These are phyloP conservation scores for Cinnamomum chago DNA, from an alignment of 164 flowering plant genomes.

Conservation along the genomic window DNA sequence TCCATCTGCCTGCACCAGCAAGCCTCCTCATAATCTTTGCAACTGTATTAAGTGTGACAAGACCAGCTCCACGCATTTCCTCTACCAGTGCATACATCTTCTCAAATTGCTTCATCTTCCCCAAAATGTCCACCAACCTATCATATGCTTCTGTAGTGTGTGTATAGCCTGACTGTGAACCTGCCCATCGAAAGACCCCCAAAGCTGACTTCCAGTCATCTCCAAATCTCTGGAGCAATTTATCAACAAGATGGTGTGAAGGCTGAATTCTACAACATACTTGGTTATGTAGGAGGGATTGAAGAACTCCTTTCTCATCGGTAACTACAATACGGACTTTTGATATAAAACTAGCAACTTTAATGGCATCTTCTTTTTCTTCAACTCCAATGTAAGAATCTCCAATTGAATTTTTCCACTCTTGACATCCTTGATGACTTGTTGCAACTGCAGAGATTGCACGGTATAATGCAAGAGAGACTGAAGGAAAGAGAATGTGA, in stretches of 20 bases:
- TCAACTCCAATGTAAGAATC: conserved; percentile 26
- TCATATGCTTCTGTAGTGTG: conserved; percentile 48
- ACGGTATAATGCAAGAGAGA: conserved; percentile 9
- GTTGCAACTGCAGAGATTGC: conserved; percentile 2
- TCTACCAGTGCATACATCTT: conserved; percentile 47
- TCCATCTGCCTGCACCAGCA: conserved; percentile 69
- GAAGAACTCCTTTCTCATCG: conserved; percentile 41
- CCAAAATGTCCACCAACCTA: conserved; percentile 66
- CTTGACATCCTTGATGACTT: conserved; percentile 8
- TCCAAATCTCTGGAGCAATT: conserved; percentile 50
- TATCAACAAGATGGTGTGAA: conserved; percentile 32
- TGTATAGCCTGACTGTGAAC: conserved; percentile 26
- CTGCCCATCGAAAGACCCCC: conserved; percentile 70
- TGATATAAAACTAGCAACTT: conserved; percentile 16
- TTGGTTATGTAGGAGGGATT: conserved; percentile 34
- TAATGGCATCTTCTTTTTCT: background rate
- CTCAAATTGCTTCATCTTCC: conserved; percentile 59
- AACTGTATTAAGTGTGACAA: conserved; percentile 46
- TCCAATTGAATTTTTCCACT: background rate
- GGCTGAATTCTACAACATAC: conserved; percentile 26
- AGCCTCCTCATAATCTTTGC: conserved; percentile 76
- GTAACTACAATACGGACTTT: conserved; percentile 28
- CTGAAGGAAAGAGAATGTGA: background rate
- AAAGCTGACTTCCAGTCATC: conserved; percentile 82
- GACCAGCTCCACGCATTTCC: conserved; percentile 37